Conservation (phyloP, 106 monocot species). For the Triglochin maritima region DNA sequence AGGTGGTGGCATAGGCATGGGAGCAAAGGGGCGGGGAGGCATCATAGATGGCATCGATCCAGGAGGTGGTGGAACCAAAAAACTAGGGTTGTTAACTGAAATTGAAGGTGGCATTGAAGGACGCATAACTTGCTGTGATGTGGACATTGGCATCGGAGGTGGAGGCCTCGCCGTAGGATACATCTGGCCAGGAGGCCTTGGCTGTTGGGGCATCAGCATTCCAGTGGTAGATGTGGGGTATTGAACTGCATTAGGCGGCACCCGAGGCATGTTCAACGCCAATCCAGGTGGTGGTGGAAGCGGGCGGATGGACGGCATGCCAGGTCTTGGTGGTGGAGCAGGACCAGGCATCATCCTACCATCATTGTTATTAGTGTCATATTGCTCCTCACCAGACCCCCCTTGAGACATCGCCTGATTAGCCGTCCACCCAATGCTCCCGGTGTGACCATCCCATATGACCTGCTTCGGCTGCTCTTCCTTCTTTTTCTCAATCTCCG, state of each 20-base stretch:
- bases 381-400: constrained; percentile 40
- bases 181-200: constrained; percentile 28
- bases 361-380: constrained; percentile 29
- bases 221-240: constrained; percentile 32
- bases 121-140: constrained; percentile 38
- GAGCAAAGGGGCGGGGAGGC: constrained; percentile 32
- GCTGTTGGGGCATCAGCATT: constrained; percentile 17
- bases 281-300: constrained; percentile 75
- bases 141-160: constrained; percentile 22
- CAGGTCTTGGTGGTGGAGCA: constrained; percentile 61
- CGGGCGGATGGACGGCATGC: constrained; percentile 59
- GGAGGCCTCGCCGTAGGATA: constrained; percentile 38
- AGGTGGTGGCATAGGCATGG: constrained; percentile 36
- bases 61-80: constrained; percentile 65
- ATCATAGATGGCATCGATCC: constrained; percentile 47
- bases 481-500: constrained; percentile 98
- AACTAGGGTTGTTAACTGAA: constrained; percentile 35
- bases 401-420: constrained; percentile 79
- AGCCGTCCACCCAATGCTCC: constrained; percentile 93
- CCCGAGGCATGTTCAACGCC: constrained; percentile 62
- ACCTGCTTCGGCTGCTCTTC: constrained; percentile 96
- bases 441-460: constrained; percentile 96
- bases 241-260: constrained; percentile 25
- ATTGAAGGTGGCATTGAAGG: constrained; percentile 26
- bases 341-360: constrained; percentile 51